phyloP scores from a whole-genome alignment of 176 grass and related monocot species.

The Bonia amplexicaulis region DNA sequence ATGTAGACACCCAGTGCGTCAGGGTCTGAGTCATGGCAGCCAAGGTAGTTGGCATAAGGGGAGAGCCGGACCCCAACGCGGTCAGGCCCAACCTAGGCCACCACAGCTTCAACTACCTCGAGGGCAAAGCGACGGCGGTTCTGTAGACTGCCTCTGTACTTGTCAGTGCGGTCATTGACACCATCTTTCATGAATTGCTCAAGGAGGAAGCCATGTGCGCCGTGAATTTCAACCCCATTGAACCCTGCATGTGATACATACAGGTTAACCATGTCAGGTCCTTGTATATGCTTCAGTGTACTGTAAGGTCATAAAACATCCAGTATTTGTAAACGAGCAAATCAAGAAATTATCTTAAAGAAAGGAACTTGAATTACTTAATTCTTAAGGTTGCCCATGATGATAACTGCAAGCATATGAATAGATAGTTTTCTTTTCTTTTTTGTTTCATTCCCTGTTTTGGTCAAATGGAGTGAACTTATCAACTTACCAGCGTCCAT shows the following conservation, averaged over 20 bases:
- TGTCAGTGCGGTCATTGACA: constrained; percentile 37
- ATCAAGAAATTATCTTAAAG: background rate
- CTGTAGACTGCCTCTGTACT: constrained; percentile 42
- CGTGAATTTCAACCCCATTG: constrained; percentile 65
- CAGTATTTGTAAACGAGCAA: background rate
- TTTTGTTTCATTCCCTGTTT: too few species aligned
- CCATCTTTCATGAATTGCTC: constrained; percentile 61
- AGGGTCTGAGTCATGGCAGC: constrained; percentile 39
- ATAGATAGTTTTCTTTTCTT: too few species aligned
- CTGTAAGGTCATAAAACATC: background rate
- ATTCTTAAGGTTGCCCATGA: background rate
- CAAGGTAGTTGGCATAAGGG: constrained; percentile 30
- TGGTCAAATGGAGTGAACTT: too few species aligned
- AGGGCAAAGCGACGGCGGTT: constrained; percentile 51
- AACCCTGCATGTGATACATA: constrained; percentile 30
- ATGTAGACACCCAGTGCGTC: constrained; percentile 48
- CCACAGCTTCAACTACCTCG: constrained; percentile 37
- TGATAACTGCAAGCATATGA: background rate
- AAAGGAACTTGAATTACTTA: background rate
- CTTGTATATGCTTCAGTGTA: background rate
- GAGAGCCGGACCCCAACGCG: constrained; percentile 50
- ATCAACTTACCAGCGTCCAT: too few species aligned
- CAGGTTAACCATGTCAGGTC: background rate
- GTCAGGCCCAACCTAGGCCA: constrained; percentile 23
- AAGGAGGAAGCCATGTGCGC: constrained; percentile 43